Base-by-base conservation (phyloP, 23 red algal species). In the Pyropia yezoensis region DNA sequence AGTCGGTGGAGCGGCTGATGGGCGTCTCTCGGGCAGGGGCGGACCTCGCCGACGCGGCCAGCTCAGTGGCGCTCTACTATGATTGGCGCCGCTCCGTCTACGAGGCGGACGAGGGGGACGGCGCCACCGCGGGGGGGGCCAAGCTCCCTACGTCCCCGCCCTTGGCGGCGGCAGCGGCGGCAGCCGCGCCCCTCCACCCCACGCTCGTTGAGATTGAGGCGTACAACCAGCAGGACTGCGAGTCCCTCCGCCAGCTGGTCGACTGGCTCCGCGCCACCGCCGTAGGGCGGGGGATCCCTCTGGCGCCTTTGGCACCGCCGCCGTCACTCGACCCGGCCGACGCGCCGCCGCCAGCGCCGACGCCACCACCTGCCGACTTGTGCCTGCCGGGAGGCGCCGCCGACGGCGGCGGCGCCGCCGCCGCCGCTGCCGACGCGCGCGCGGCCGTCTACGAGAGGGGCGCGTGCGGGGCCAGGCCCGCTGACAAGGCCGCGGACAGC, bases 51-150 rank as follows among this genome's bases (percentile, higher is more conserved):
- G 86, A 90, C 61, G 86, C 86, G 7, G 69, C 74, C 28, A 80
- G 74, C 22, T 90, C 86, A 12, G 86, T 90, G 11, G 86, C 56
- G 16, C 74, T 90, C 67, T 90, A 90, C 76, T 61, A 90, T 63
- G 73, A 83, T 13, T 90, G 77, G 77, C 66, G 86, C 26, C 47
- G 77, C 27, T 73, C 76, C 39, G 28, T 50, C 56, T 87, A 64
- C 16, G 49, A 80, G 27, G 62, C 39, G 14, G 58, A 64, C 59
- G 58, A 33, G 9, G 69, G 73, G 16, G 59, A 58, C 24, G 27
- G 5, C 1, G 52, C 67, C 27, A 17, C 57, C 3, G 14, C 11
- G 32, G 14, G 27, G 27, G 51, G 52, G n/a, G n/a, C n/a, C n/a
- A n/a, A n/a, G n/a, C n/a, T n/a, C n/a, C n/a, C 3, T 33, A 6